phyloP scores from a whole-genome alignment of 2,329 filamentous ascomycete species.

The Colletotrichum liaoningense region DNA sequence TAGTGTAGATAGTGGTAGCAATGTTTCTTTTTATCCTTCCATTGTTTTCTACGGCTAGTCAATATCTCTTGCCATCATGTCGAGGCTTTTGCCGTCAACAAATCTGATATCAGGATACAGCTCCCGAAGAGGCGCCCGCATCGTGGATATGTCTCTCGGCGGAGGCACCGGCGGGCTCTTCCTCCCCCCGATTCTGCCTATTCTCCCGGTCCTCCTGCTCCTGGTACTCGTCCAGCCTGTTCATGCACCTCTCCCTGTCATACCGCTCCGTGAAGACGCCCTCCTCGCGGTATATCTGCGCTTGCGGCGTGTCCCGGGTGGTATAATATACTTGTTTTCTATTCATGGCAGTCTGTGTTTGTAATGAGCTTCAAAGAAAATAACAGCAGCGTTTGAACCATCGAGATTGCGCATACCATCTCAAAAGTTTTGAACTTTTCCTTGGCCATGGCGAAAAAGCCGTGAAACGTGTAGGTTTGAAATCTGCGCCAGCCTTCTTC shows the following conservation, averaged over 20 bases:
- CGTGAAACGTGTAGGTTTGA: conserved; percentile 1
- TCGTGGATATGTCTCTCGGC: neutral
- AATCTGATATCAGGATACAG: neutral
- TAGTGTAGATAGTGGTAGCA: neutral
- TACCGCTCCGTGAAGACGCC: conserved; percentile 1
- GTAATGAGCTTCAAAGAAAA: neutral
- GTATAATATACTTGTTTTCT: neutral
- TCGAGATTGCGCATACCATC: neutral
- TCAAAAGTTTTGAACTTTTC: conserved; percentile 8
- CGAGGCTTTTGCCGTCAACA: neutral
- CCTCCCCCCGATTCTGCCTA: neutral
- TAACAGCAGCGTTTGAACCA: neutral
- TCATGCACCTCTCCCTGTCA: conserved; percentile 15
- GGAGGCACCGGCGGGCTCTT: neutral
- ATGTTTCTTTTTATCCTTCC: neutral
- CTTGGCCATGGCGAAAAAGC: conserved; percentile 20
- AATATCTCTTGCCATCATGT: neutral
- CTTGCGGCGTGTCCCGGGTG: neutral
- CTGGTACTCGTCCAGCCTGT: conserved; percentile 1
- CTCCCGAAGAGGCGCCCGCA: neutral
- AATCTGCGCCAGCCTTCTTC: conserved; percentile 14
- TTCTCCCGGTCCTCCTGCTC: neutral
- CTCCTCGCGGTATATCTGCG: conserved; percentile 15
- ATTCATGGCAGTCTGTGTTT: neutral
- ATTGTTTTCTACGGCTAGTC: neutral